Base-by-base conservation (phyloP, 2,329 filamentous ascomycete genomes). In the Immersiporthe knoxdaviesiana region DNA sequence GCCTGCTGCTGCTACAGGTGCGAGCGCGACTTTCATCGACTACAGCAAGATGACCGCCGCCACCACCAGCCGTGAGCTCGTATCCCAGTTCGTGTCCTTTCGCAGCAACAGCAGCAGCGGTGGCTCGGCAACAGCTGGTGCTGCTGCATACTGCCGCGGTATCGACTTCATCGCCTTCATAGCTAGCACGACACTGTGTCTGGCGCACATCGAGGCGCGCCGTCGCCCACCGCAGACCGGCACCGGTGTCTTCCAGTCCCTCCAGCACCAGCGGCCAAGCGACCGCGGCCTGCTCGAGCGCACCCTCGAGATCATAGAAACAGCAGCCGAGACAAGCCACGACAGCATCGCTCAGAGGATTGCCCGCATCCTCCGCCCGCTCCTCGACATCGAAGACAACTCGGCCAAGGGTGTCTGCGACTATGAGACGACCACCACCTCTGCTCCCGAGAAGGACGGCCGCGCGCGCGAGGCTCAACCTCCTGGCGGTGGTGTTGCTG, bases 251-350 rank as follows among this genome's bases (percentile, higher is more conserved):
- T 44, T 77, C 70, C 69, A 77, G 32, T 78, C 79, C 27, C 73
- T 84, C 1, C 73, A 72, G 0, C 83, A 84, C 47, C 81, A 83
- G 64, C 79, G 82, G 0, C 71, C 76, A 0, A 74, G 76, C 47
- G 83, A 84, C 62, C 79, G 83, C 2, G 83, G 78, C 3, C 74
- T 81, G 44, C 75, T 83, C 70, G 81, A 83, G 66, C 76, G 74
- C 2, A 76, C 77, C 0, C 72, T 81, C 0, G 76, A 78, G 54
- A 73, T 75, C 32, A 77, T 82, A 71, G 75, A 78, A 37, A 72
- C 63, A 6, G 74, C 76, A 68, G 73, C 74, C 8, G 47, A 68
- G 11, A 61, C 62, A 37, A 59, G 73, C 37, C 64, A 69, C 4
- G 79, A 80, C 64, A 68, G 69, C 2, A 74, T 77, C 27, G 74